phyloP scores from a whole-genome alignment of 129 eudicot genomes.

The Flaveria brownii region DNA sequence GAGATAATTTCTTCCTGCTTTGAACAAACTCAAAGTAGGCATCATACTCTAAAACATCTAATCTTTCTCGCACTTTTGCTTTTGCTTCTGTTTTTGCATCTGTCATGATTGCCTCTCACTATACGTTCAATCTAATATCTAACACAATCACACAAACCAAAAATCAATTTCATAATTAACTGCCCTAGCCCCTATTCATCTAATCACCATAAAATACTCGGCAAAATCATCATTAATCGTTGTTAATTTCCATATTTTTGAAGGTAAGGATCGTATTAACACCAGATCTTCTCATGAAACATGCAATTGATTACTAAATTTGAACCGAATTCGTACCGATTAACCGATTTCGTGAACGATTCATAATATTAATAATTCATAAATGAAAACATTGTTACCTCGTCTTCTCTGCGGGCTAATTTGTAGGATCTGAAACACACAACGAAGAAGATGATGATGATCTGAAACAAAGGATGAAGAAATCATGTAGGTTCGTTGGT shows the following conservation, averaged over 20 bases:
- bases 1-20: constrained; percentile 71
- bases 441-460: constrained; percentile 13
- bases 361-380: constrained; percentile 1
- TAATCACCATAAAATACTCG: background rate
- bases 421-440: constrained; percentile 25
- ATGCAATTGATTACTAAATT: background rate
- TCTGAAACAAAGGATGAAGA: constrained; percentile 30
- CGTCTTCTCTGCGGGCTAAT: constrained; percentile 8
- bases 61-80: constrained; percentile 11
- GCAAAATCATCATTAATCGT: background rate
- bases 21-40: constrained; percentile 78
- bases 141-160: background rate
- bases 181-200: constrained; percentile 2
- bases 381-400: constrained; percentile 24
- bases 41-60: constrained; percentile 42
- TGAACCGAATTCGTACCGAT: constrained; percentile 9
- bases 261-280: background rate
- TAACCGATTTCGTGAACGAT: constrained; percentile 6
- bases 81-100: constrained; percentile 25
- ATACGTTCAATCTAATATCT: constrained; percentile 21
- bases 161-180: background rate
- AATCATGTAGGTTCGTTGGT: constrained; percentile 22
- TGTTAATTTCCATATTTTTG: background rate
- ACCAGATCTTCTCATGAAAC: constrained; percentile 1
- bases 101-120: constrained; percentile 35